These are phyloP conservation scores for Rhodotorula sp. DNA, from an alignment of 1,284 basidiomycete species.

Conservation along the genomic window DNA sequence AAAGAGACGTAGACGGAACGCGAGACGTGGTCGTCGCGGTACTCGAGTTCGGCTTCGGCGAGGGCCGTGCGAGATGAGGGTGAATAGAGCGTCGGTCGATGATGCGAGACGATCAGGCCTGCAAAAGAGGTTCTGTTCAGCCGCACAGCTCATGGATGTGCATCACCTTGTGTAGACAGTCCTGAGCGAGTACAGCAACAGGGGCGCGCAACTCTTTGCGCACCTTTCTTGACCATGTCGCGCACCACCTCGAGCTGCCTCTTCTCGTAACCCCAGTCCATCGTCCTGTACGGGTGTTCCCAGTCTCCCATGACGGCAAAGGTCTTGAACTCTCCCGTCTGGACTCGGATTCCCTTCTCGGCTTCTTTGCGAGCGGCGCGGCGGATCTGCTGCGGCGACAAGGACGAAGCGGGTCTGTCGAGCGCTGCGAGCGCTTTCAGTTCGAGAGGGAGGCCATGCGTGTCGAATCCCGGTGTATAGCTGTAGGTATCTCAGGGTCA, in stretches of 20 bases:
- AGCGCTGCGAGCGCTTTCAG: conserved; percentile 68
- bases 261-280: conserved; percentile 69
- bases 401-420: conserved; percentile 58
- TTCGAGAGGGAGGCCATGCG: conserved; percentile 95
- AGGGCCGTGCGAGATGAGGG: conserved; percentile 91
- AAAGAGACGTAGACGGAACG: conserved; percentile 85
- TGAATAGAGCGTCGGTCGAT: conserved; percentile 91
- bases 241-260: conserved; percentile 84
- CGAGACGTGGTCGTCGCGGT: conserved; percentile 83
- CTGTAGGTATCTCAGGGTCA: conserved; percentile 52
- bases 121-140: neutral
- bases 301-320: conserved; percentile 94
- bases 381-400: conserved; percentile 67
- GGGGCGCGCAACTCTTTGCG: conserved; percentile 16
- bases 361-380: conserved; percentile 71
- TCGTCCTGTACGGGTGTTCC: conserved; percentile 75
- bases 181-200: neutral
- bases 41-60: conserved; percentile 91
- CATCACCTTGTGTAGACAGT: no score
- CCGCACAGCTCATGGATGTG: no score
- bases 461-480: conserved; percentile 96
- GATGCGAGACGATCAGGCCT: conserved; percentile 81
- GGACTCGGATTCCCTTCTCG: conserved; percentile 68
- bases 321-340: conserved; percentile 75
- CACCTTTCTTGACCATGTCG: conserved; percentile 81